Percentiles rank a stretch among this genome's conserved stretches.
phyloP scores from a whole-genome alignment of 1,284 basidiomycete species.

The Melampsora medusae region DNA sequence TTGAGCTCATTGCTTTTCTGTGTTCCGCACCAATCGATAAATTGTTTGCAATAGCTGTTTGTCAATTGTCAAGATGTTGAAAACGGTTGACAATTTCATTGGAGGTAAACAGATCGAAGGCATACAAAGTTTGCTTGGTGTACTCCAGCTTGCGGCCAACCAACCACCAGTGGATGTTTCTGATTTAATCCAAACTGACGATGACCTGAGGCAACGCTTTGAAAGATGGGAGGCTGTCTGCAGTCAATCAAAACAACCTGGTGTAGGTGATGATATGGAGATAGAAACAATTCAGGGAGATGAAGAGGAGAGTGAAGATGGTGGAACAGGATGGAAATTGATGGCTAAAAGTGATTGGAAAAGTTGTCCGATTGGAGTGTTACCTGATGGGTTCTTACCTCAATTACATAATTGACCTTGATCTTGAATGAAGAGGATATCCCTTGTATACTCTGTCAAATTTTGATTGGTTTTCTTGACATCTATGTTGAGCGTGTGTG shows the following conservation, averaged over 20 bases:
- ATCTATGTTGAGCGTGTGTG: too few species aligned
- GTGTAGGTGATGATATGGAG: too few species aligned
- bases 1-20: not conserved
- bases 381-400: slow-evolving; percentile 22
- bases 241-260: too few species aligned
- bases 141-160: not conserved
- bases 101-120: not conserved
- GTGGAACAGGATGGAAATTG: not conserved
- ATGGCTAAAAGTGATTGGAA: slow-evolving; percentile 1
- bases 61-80: slow-evolving; percentile 3
- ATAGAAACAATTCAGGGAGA: not conserved
- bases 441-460: too few species aligned
- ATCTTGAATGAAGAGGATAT: too few species aligned
- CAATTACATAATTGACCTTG: slow-evolving; percentile 8
- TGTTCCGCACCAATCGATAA: not conserved
- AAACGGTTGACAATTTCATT: not conserved
- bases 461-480: too few species aligned
- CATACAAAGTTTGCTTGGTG: not conserved
- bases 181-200: not conserved
- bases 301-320: not conserved
- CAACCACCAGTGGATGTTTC: not conserved
- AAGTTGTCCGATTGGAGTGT: slow-evolving; percentile 24
- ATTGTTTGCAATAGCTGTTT: not conserved
- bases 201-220: not conserved
- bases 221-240: slow-evolving; percentile 9